Percentiles rank a stretch among this genome's conserved stretches.
Conservation (phyloP, 2,329 filamentous ascomycete species). For the Dothistroma pini region DNA sequence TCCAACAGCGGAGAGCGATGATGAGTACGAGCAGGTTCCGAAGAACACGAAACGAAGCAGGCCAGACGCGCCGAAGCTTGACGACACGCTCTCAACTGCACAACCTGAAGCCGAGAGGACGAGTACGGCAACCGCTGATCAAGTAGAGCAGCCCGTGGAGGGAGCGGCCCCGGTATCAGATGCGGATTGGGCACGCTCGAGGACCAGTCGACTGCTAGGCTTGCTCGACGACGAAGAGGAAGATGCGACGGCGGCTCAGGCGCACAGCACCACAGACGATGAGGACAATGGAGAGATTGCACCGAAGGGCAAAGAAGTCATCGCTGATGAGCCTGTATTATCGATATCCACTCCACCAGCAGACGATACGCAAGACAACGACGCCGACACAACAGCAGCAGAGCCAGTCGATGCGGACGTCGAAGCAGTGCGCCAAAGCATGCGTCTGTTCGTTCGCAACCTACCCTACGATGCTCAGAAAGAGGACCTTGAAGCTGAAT, state of each 20-base stretch:
- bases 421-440: constrained; percentile 65
- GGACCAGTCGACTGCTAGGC: constrained; percentile 81
- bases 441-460: constrained; percentile 84
- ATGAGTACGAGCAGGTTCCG: constrained; percentile 63
- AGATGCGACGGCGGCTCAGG: constrained; percentile 7
- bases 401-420: constrained; percentile 44
- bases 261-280: background rate
- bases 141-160: constrained; percentile 17
- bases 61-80: constrained; percentile 2
- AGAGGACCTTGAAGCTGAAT: constrained; percentile 69
- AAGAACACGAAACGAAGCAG: constrained; percentile 41
- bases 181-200: constrained; percentile 85
- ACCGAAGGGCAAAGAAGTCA: constrained; percentile 16
- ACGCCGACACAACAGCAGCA: constrained; percentile 30
- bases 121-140: background rate
- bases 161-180: constrained; percentile 56
- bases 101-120: background rate
- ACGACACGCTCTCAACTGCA: background rate
- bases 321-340: constrained; percentile 8
- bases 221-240: constrained; percentile 71
- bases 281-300: constrained; percentile 23
- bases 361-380: constrained; percentile 37
- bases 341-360: constrained; percentile 28
- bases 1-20: constrained; percentile 57
- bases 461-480: constrained; percentile 76